Conservation (phyloP, 768 basidiomycete genomes). For the Leucocoprinus birnbaumii region DNA sequence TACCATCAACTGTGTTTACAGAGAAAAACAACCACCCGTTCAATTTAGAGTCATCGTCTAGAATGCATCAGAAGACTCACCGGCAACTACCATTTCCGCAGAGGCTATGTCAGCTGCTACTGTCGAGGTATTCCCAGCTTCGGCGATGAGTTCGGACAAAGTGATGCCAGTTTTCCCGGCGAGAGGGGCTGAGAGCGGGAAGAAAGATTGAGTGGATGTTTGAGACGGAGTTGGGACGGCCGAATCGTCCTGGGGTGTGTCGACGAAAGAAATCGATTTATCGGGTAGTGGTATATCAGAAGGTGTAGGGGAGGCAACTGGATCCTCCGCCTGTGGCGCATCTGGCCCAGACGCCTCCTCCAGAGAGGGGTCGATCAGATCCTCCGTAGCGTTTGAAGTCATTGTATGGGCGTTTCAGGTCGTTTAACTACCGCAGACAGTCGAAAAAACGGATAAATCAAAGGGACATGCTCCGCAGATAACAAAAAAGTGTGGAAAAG, state of each 20-base stretch:
- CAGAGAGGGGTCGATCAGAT: background rate
- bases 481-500: slow-evolving; percentile 2
- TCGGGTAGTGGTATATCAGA: slow-evolving; percentile 7
- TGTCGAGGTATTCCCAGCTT: slow-evolving; percentile 28
- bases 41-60: background rate
- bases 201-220: background rate
- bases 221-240: background rate
- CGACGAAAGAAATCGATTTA: background rate
- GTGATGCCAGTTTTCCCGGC: slow-evolving; percentile 22
- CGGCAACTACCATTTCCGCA: slow-evolving; percentile 58
- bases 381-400: background rate
- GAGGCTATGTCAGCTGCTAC: slow-evolving; percentile 48
- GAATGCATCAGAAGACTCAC: slow-evolving; percentile 33
- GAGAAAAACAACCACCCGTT: background rate
- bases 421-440: slow-evolving; percentile 19
- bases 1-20: slow-evolving; percentile 53
- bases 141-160: slow-evolving; percentile 39
- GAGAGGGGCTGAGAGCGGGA: slow-evolving; percentile 7
- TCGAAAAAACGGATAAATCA: slow-evolving; percentile 18
- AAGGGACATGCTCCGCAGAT: slow-evolving; percentile 27
- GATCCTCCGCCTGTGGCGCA: background rate
- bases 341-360: slow-evolving; percentile 4
- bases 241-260: background rate
- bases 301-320: background rate
- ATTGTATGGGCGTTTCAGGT: slow-evolving; percentile 12